Percentiles rank a stretch among this genome's conserved stretches.
phyloP scores from a whole-genome alignment of 108 stramenopile species.

The Fistulifera solaris region DNA sequence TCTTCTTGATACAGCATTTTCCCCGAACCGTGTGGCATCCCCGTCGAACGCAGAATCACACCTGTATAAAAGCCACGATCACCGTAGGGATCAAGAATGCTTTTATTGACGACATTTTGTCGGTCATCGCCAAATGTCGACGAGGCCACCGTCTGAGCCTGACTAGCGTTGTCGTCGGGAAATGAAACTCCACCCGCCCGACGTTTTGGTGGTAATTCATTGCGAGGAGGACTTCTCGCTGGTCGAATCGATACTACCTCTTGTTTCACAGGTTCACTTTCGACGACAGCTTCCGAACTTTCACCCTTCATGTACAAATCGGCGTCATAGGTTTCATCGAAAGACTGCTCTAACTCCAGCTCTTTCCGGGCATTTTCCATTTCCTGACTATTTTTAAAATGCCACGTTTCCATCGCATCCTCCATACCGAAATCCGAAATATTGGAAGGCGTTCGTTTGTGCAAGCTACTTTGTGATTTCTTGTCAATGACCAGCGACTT shows the following conservation, averaged over 20 bases:
- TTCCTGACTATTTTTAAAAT: background rate
- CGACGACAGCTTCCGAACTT: too few relatives aligned
- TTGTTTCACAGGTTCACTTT: too few relatives aligned
- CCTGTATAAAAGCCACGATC: slow-evolving; percentile 69
- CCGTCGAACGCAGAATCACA: slow-evolving; percentile 38
- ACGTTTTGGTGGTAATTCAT: background rate
- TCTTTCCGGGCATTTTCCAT: background rate
- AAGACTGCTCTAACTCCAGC: background rate
- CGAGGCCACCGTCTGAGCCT: slow-evolving; percentile 40
- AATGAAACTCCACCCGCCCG: slow-evolving; percentile 4
- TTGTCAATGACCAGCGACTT: too few relatives aligned
- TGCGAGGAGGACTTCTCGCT: background rate
- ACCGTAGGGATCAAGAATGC: slow-evolving; percentile 58
- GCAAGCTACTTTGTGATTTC: slow-evolving; percentile 1
- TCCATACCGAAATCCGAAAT: background rate
- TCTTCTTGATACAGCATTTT: slow-evolving; percentile 53
- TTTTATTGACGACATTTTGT: slow-evolving; percentile 30
- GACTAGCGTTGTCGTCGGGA: slow-evolving; percentile 20
- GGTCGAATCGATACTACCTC: too few relatives aligned
- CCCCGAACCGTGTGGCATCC: slow-evolving; percentile 68
- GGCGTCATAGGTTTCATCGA: too few relatives aligned
- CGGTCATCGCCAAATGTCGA: slow-evolving; percentile 56
- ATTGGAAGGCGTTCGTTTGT: background rate
- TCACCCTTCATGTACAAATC: too few relatives aligned
- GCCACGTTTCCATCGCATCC: background rate